A percentile compares a stretch with the other conserved stretches of the same genome.
These are phyloP conservation scores for Abrus pulchellus DNA, from an alignment of 306 rosid genomes.

Conservation along the genomic window DNA sequence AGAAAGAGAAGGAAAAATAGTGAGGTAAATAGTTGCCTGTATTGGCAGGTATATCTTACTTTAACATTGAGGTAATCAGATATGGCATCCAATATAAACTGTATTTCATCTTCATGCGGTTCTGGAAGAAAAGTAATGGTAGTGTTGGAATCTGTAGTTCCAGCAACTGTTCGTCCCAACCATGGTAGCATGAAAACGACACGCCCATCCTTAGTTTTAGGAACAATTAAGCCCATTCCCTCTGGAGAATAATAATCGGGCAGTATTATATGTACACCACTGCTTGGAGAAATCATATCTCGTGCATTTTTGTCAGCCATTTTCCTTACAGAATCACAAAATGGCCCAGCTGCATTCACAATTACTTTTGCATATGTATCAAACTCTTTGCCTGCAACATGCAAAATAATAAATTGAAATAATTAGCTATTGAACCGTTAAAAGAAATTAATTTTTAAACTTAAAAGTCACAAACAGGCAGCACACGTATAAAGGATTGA, in stretches of 20 bases:
- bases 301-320: slow-evolving; percentile 69
- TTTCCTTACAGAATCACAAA: slow-evolving; percentile 82
- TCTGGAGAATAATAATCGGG: slow-evolving; percentile 94
- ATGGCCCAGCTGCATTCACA: slow-evolving; percentile 92
- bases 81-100: slow-evolving; percentile 82
- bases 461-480: slow-evolving; percentile 21
- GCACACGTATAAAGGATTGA: neutral
- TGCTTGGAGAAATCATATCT: slow-evolving; percentile 80
- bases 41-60: slow-evolving; percentile 55
- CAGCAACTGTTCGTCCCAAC: slow-evolving; percentile 92
- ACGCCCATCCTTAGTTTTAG: slow-evolving; percentile 92
- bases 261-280: slow-evolving; percentile 84
- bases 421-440: slow-evolving; percentile 7
- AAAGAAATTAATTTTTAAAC: neutral
- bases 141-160: slow-evolving; percentile 88
- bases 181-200: slow-evolving; percentile 92
- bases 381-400: slow-evolving; percentile 75
- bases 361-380: slow-evolving; percentile 83
- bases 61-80: slow-evolving; percentile 86
- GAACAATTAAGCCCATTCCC: slow-evolving; percentile 92
- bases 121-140: slow-evolving; percentile 75
- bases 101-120: slow-evolving; percentile 89
- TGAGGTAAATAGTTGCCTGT: neutral
- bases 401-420: slow-evolving; percentile 40
- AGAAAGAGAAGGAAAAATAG: slow-evolving; percentile 2